Evolutionary conservation across 108 stramenopile species (phyloP).

Genomic region (Aurantiochytrium sp.): DNA sequence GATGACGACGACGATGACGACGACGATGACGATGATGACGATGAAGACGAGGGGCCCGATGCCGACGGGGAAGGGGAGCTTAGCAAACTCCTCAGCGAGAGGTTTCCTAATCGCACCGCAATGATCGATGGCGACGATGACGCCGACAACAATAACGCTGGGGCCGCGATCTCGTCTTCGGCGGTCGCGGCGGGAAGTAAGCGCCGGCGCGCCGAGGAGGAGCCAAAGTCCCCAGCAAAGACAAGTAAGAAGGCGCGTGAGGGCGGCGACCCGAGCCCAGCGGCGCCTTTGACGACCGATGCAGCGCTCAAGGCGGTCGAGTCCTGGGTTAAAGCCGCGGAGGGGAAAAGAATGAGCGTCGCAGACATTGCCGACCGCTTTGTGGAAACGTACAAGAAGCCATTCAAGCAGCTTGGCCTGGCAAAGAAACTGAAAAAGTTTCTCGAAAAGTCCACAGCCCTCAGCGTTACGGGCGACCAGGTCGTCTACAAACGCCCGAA

Average conservation of each 20-base stretch:
- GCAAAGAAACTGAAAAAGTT: not conserved
- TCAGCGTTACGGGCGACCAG: not conserved
- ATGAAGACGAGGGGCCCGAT: not conserved
- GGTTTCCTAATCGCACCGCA: not conserved
- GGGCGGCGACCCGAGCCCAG: too few relatives aligned
- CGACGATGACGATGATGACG: not conserved
- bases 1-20: not conserved
- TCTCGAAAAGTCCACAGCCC: not conserved
- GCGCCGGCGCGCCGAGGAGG: too few relatives aligned
- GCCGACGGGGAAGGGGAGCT: not conserved
- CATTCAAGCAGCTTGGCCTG: not conserved
- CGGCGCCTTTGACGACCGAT: not conserved
- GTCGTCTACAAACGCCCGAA: not conserved
- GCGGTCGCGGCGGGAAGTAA: too few relatives aligned
- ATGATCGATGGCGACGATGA: not conserved
- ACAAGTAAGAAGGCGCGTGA: too few relatives aligned
- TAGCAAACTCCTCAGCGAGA: not conserved
- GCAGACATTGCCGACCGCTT: not conserved
- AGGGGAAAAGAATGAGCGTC: not conserved
- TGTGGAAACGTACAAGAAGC: not conserved
- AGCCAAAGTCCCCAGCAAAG: too few relatives aligned
- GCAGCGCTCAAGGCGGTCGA: not conserved
- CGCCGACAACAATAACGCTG: too few relatives aligned
- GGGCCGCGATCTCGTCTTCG: too few relatives aligned
- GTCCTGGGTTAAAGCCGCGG: not conserved